Evolutionary conservation across 2,329 filamentous ascomycete genomes (phyloP).

Genomic region (Exophiala bonariae): DNA sequence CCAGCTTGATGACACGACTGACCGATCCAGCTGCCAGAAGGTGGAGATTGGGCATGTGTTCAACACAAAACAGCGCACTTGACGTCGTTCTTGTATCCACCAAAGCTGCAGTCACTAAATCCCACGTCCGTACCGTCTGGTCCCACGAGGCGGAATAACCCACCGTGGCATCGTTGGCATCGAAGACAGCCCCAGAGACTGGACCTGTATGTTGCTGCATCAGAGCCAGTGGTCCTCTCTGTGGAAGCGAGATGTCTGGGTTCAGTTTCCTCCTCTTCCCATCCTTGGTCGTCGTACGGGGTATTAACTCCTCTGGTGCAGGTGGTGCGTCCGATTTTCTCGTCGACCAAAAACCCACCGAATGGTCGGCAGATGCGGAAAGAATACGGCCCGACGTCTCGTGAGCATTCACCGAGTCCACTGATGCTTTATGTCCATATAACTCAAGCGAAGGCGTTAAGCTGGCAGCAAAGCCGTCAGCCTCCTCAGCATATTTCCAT

Average conservation of each 20-base stretch:
- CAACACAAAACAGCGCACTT: slow-evolving; percentile 77
- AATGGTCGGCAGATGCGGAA: slow-evolving; percentile 80
- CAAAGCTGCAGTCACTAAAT: slow-evolving; percentile 75
- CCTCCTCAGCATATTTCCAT: slow-evolving; percentile 80
- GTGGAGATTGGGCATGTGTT: slow-evolving; percentile 66
- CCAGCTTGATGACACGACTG: slow-evolving; percentile 84
- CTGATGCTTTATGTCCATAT: slow-evolving; percentile 74
- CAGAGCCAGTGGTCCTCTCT: slow-evolving; percentile 76
- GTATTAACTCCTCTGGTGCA: slow-evolving; percentile 67
- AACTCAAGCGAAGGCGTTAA: slow-evolving; percentile 77
- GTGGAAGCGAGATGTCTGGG: slow-evolving; percentile 58
- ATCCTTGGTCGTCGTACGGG: slow-evolving; percentile 60
- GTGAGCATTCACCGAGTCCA: slow-evolving; percentile 67
- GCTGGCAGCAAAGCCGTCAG: slow-evolving; percentile 59
- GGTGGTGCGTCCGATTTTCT: slow-evolving; percentile 73
- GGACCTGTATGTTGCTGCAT: slow-evolving; percentile 70
- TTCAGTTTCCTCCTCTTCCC: slow-evolving; percentile 77
- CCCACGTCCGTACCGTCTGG: slow-evolving; percentile 86
- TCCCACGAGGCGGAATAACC: slow-evolving; percentile 91
- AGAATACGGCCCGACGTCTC: slow-evolving; percentile 73
- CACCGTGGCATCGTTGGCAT: slow-evolving; percentile 79
- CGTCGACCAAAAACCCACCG: slow-evolving; percentile 84
- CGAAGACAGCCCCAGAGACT: slow-evolving; percentile 80
- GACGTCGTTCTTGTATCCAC: slow-evolving; percentile 83
- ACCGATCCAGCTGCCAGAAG: slow-evolving; percentile 75